phyloP scores from a whole-genome alignment of 108 stramenopile genomes.

The Skeletonema grethae region DNA sequence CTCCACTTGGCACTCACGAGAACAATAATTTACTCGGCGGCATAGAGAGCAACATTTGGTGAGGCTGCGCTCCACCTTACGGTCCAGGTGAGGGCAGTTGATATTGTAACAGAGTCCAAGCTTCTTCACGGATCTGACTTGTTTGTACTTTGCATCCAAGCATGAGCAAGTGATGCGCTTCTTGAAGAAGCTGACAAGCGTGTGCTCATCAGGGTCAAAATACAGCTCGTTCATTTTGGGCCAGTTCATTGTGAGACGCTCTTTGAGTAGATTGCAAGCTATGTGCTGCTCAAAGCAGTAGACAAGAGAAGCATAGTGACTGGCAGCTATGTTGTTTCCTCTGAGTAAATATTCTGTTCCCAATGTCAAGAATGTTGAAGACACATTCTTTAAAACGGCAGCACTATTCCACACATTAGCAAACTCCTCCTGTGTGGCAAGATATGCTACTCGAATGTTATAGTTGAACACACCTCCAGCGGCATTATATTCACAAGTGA shows the following conservation, averaged over 20 bases:
- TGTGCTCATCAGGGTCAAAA: neutral
- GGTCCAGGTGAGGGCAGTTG: neutral
- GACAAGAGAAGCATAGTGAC: neutral
- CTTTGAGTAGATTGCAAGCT: neutral
- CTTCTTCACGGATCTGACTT: neutral
- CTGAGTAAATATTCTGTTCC: neutral
- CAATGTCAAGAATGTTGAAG: neutral
- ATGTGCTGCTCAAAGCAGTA: neutral
- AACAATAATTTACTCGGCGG: constrained; percentile 1
- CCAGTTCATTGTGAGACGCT: neutral
- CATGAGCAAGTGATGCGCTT: constrained; percentile 15
- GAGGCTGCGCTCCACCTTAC: neutral
- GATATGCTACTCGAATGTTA: neutral
- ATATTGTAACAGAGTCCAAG: neutral
- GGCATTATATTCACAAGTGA: neutral
- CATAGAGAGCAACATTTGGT: neutral
- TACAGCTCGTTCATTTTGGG: neutral
- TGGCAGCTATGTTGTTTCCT: neutral
- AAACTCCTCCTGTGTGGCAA: neutral
- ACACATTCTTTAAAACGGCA: neutral
- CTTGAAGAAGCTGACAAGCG: constrained; percentile 8
- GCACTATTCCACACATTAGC: neutral
- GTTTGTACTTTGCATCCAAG: neutral
- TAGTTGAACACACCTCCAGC: neutral
- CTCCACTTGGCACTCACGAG: neutral